Percentiles rank a stretch among this genome's conserved stretches.
Evolutionary conservation across 1,284 basidiomycete species (phyloP).

Genomic region (Tilletia caries): DNA sequence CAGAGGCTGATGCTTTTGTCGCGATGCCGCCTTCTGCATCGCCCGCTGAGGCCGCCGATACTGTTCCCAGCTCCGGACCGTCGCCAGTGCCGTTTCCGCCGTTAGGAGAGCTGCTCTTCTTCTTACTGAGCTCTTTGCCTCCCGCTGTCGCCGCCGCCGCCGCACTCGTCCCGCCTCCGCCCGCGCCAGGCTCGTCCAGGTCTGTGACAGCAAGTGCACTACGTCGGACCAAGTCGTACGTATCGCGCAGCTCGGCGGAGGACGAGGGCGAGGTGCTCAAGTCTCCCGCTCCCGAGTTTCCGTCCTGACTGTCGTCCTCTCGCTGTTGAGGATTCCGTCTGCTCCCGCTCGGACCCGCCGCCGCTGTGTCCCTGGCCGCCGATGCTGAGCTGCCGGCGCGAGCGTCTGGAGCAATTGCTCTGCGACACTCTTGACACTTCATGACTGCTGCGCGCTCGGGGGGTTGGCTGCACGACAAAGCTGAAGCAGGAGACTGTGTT

Average conservation of each 20-base stretch:
- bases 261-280: not conserved
- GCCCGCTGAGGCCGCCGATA: not conserved
- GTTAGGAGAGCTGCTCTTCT: not conserved
- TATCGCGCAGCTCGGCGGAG: not conserved
- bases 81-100: not conserved
- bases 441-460: not conserved
- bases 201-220: not conserved
- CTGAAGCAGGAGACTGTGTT: too few relatives aligned
- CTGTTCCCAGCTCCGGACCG: too few relatives aligned
- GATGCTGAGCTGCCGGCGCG: not conserved
- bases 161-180: not conserved
- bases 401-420: not conserved
- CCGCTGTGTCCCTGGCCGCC: too few relatives aligned
- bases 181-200: not conserved
- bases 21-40: not conserved
- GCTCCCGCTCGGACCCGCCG: too few relatives aligned
- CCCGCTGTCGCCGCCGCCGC: not conserved
- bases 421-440: slow-evolving; percentile 10
- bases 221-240: slow-evolving; percentile 1
- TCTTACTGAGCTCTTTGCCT: not conserved
- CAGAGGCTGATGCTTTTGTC: not conserved
- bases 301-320: not conserved
- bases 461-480: too few relatives aligned
- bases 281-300: not conserved
- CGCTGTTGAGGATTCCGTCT: too few relatives aligned